These are phyloP conservation scores for Bipolaris bicolor DNA, from an alignment of 2,329 filamentous ascomycete species.

Conservation along the genomic window DNA sequence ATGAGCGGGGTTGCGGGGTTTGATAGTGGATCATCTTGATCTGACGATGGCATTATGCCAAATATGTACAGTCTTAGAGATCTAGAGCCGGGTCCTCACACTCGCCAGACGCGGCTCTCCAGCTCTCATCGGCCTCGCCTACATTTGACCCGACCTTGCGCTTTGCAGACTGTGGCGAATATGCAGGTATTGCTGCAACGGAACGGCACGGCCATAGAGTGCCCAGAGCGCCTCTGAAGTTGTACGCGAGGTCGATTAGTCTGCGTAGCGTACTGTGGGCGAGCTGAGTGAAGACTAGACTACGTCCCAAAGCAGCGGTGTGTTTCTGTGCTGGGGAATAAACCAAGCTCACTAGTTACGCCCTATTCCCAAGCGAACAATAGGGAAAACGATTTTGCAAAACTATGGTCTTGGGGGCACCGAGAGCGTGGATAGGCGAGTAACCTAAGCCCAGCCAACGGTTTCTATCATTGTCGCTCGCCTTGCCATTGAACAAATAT, in stretches of 20 bases:
- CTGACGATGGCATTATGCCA: not conserved
- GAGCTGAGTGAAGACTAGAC: slow-evolving; percentile 7
- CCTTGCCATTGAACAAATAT: slow-evolving; percentile 4
- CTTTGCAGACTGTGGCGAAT: not conserved
- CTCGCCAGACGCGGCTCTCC: not conserved
- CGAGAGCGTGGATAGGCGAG: slow-evolving; percentile 5
- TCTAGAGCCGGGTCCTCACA: not conserved
- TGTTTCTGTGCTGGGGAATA: slow-evolving; percentile 6
- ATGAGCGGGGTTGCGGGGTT: not conserved
- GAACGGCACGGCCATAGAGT: not conserved
- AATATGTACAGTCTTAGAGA: not conserved
- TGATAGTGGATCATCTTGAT: not conserved
- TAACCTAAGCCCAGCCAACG: slow-evolving; percentile 2
- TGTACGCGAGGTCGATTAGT: not conserved
- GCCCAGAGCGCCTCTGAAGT: slow-evolving; percentile 1
- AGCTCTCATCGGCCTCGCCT: not conserved
- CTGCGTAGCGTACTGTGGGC: slow-evolving; percentile 6
- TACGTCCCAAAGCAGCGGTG: slow-evolving; percentile 9
- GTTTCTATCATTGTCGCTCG: not conserved
- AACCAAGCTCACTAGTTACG: not conserved
- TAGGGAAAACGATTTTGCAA: not conserved
- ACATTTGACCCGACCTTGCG: not conserved
- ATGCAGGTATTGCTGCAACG: not conserved
- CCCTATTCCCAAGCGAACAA: not conserved
- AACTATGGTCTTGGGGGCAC: not conserved